Evolutionary conservation across 2,329 filamentous ascomycete genomes (phyloP).

Genomic region (Parascedosporium putredinis): DNA sequence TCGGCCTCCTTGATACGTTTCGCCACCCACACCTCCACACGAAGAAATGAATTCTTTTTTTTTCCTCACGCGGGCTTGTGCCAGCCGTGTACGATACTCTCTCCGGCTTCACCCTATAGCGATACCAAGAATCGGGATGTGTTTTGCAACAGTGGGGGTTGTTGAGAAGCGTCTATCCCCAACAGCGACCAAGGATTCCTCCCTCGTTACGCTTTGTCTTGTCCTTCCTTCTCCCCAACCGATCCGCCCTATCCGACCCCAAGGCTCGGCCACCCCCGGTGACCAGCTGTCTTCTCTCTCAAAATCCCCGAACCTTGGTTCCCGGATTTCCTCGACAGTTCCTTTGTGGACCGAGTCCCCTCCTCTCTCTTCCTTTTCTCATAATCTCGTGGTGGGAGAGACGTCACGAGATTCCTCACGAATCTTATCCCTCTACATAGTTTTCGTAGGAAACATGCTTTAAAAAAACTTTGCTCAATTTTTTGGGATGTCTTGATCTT

Average conservation of each 20-base stretch:
- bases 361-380: background rate
- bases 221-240: background rate
- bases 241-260: background rate
- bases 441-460: background rate
- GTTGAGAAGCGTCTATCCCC: no score
- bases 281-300: slow-evolving; percentile 56
- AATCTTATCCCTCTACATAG: slow-evolving; percentile 10
- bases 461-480: background rate
- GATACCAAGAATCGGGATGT: no score
- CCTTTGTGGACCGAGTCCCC: slow-evolving; percentile 8
- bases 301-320: slow-evolving; percentile 19
- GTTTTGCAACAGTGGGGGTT: no score
- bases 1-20: background rate
- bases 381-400: slow-evolving; percentile 46
- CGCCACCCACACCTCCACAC: slow-evolving; percentile 10
- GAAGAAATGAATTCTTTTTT: no score
- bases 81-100: no score
- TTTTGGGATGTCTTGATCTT: background rate
- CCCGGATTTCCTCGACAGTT: slow-evolving; percentile 16
- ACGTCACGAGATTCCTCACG: slow-evolving; percentile 35
- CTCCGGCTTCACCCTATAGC: no score
- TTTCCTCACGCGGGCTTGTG: no score
- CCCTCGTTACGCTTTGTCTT: no score
- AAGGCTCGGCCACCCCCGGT: background rate
- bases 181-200: no score